phyloP scores from a whole-genome alignment of 1,284 basidiomycete genomes.

The Fomitiporia mediterranea region DNA sequence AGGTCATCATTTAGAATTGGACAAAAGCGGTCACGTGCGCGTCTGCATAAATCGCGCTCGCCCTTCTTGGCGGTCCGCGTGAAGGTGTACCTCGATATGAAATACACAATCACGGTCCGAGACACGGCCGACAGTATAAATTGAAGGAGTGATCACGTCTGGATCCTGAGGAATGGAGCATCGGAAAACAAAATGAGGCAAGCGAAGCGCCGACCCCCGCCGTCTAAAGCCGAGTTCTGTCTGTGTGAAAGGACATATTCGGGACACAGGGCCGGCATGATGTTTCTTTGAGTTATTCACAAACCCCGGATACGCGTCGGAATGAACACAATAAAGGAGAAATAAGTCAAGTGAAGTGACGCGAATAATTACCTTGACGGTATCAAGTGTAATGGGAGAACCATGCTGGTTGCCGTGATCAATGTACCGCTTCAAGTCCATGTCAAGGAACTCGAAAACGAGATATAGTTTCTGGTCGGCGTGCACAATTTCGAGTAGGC shows the following conservation, averaged over 20 bases:
- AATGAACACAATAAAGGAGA: background rate
- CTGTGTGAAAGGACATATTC: background rate
- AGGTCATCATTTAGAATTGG: background rate
- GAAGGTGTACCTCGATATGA: background rate
- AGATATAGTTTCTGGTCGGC: slow-evolving; percentile 96
- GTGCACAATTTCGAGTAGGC: slow-evolving; percentile 95
- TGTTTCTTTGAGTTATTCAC: background rate
- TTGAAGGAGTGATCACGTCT: slow-evolving; percentile 1
- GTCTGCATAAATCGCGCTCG: background rate
- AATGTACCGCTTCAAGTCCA: slow-evolving; percentile 96
- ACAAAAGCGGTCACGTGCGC: slow-evolving; percentile 16
- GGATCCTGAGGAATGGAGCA: background rate
- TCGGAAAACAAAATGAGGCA: slow-evolving; percentile 4
- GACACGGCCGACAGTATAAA: too few relatives aligned
- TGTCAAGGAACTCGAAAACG: slow-evolving; percentile 93
- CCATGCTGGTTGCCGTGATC: slow-evolving; percentile 74
- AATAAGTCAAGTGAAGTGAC: too few relatives aligned
- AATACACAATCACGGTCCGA: slow-evolving; percentile 10
- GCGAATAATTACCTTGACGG: slow-evolving; percentile 75
- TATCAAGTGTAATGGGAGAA: slow-evolving; percentile 69
- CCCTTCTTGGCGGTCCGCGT: background rate
- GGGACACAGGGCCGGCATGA: slow-evolving; percentile 4
- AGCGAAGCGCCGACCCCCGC: slow-evolving; percentile 1
- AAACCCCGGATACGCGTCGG: background rate
- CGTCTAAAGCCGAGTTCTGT: slow-evolving; percentile 1